Evolutionary conservation across 2,329 filamentous ascomycete species (phyloP).

Genomic region (Diplodia sapinea): DNA sequence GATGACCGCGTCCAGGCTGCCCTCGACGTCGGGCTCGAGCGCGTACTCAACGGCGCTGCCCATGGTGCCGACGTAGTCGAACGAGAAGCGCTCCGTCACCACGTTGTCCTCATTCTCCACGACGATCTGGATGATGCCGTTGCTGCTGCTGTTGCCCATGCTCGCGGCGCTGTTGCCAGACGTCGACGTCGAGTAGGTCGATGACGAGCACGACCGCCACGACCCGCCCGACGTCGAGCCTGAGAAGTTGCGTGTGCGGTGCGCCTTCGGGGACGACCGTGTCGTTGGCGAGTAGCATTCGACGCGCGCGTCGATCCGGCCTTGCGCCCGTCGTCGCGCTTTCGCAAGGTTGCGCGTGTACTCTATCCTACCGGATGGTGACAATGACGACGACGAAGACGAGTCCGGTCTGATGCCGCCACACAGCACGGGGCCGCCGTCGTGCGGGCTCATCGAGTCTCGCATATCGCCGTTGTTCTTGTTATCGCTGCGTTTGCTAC

Average conservation of each 20-base stretch:
- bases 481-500: constrained; percentile 23
- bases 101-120: constrained; percentile 57
- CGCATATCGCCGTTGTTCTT: neutral
- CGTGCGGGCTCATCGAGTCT: constrained; percentile 3
- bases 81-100: constrained; percentile 49
- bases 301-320: constrained; percentile 2
- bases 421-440: no score
- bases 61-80: constrained; percentile 65
- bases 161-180: constrained; percentile 55
- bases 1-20: constrained; percentile 58
- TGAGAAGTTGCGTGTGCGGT: neutral
- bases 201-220: constrained; percentile 31
- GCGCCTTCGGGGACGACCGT: no score
- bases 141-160: constrained; percentile 49
- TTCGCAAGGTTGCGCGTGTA: constrained; percentile 8
- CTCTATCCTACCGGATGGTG: neutral
- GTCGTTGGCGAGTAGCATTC: neutral
- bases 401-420: neutral
- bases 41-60: constrained; percentile 66
- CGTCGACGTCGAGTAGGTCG: constrained; percentile 35
- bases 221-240: neutral
- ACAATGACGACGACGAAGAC: neutral
- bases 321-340: neutral
- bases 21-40: constrained; percentile 61
- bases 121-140: constrained; percentile 66